A percentile compares a stretch with the other conserved stretches of the same genome.
Evolutionary conservation across 1,284 basidiomycete genomes (phyloP).

Genomic region (Apiotrichum akiyoshidainum): DNA sequence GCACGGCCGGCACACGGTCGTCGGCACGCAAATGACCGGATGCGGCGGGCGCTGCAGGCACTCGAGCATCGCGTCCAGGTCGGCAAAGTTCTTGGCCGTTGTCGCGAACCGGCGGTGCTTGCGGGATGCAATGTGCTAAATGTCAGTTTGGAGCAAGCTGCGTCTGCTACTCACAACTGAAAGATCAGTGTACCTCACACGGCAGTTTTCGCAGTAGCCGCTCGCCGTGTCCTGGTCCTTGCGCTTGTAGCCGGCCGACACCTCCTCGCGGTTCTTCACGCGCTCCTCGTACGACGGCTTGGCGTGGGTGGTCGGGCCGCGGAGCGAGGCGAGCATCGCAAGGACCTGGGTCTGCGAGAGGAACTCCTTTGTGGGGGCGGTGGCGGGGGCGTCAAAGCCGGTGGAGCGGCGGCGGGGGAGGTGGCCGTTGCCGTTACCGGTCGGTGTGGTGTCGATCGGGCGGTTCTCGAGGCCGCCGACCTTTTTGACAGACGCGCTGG

Average conservation of each 20-base stretch:
- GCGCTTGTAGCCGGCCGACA: conserved; percentile 37
- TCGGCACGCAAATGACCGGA: conserved; percentile 23
- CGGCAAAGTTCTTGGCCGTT: conserved; percentile 73
- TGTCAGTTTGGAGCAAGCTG: no score
- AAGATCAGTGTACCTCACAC: conserved; percentile 86
- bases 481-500: conserved; percentile 4
- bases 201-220: conserved; percentile 97
- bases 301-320: conserved; percentile 26
- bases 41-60: conserved; percentile 67
- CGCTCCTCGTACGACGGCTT: conserved; percentile 29
- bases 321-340: conserved; percentile 37
- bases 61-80: conserved; percentile 74
- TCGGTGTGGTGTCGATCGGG: neutral
- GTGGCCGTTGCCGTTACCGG: neutral
- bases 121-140: conserved; percentile 70
- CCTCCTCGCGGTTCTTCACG: conserved; percentile 37
- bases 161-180: conserved; percentile 67
- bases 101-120: conserved; percentile 84
- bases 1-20: conserved; percentile 27
- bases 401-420: conserved; percentile 17
- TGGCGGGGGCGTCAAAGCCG: conserved; percentile 10
- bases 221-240: conserved; percentile 73
- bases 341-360: conserved; percentile 40
- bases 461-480: neutral
- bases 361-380: conserved; percentile 30